Evolutionary conservation across 805 yeast genomes (phyloP).

Genomic region (Starmerella geochares): DNA sequence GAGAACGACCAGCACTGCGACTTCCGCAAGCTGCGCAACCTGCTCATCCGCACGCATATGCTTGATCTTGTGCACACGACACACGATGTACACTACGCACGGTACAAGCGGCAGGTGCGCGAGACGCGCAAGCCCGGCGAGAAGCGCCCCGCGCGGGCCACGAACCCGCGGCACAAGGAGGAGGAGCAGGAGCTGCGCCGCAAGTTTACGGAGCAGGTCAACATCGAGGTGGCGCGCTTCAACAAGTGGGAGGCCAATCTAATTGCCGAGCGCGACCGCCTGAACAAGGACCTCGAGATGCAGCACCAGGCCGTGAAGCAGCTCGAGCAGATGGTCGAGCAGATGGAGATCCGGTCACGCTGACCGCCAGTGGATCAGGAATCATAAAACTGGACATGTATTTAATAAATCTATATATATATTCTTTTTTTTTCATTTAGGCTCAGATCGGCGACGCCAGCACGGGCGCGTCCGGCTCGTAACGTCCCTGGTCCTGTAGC

Average conservation of each 20-base stretch:
- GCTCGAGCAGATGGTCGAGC: constrained; percentile 31
- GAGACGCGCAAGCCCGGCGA: constrained; percentile 39
- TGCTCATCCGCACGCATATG: constrained; percentile 61
- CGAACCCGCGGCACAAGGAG: constrained; percentile 88
- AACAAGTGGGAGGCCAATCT: constrained; percentile 98
- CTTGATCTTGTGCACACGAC: constrained; percentile 69
- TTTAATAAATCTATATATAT: neutral
- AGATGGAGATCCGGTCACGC: constrained; percentile 20
- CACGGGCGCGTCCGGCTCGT: constrained; percentile 13
- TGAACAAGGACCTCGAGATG: constrained; percentile 87
- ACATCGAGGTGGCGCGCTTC: constrained; percentile 92
- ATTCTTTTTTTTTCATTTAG: too few relatives aligned
- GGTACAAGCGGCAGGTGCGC: constrained; percentile 51
- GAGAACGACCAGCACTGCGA: constrained; percentile 74
- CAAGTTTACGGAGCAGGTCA: constrained; percentile 92
- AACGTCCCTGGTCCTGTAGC: constrained; percentile 23
- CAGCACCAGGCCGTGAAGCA: constrained; percentile 44
- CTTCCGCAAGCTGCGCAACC: constrained; percentile 50
- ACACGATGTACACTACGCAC: constrained; percentile 59
- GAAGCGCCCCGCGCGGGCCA: constrained; percentile 33
- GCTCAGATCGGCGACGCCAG: constrained; percentile 14
- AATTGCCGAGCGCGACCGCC: constrained; percentile 85
- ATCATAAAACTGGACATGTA: neutral
- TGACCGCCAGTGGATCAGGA: neutral
- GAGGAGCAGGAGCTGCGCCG: constrained; percentile 91